A percentile compares a stretch with the other conserved stretches of the same genome.
phyloP scores from a whole-genome alignment of 2,329 filamentous ascomycete genomes.

The Rhinocladiella mackenziei region DNA sequence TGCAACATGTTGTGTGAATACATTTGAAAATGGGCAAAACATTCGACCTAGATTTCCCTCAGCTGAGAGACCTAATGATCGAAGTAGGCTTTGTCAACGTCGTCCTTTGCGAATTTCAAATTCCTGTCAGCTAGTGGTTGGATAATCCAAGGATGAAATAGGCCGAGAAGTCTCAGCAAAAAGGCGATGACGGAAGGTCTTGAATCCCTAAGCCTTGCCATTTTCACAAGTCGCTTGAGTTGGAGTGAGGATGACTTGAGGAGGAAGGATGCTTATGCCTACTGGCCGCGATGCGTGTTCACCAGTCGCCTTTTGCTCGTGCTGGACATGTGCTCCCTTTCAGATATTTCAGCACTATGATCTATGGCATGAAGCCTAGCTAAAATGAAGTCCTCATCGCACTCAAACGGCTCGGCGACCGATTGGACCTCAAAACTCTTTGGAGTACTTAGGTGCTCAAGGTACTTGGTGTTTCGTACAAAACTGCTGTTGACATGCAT shows the following conservation, averaged over 20 bases:
- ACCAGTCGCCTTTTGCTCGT: neutral
- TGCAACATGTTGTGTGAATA: neutral
- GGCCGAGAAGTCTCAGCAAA: too few species aligned
- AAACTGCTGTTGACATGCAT: too few species aligned
- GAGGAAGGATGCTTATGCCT: too few species aligned
- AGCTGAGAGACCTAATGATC: slow-evolving; percentile 25
- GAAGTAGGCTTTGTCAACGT: slow-evolving; percentile 32
- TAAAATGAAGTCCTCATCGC: neutral
- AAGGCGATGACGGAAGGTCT: slow-evolving; percentile 19
- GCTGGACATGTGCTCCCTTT: neutral
- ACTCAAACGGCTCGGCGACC: too few species aligned
- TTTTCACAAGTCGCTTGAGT: slow-evolving; percentile 3
- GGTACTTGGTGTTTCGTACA: too few species aligned
- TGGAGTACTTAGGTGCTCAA: too few species aligned
- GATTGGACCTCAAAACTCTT: too few species aligned
- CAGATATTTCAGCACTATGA: neutral
- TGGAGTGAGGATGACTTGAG: too few species aligned
- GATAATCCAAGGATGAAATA: too few species aligned
- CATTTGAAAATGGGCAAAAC: neutral
- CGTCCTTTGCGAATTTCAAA: slow-evolving; percentile 23
- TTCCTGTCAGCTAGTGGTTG: slow-evolving; percentile 33
- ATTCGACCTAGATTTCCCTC: neutral
- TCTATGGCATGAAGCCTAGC: neutral
- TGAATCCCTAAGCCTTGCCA: slow-evolving; percentile 29
- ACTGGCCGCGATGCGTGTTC: neutral